Conservation (phyloP, 2,329 filamentous ascomycete species). For the Clonostachys rosea region DNA sequence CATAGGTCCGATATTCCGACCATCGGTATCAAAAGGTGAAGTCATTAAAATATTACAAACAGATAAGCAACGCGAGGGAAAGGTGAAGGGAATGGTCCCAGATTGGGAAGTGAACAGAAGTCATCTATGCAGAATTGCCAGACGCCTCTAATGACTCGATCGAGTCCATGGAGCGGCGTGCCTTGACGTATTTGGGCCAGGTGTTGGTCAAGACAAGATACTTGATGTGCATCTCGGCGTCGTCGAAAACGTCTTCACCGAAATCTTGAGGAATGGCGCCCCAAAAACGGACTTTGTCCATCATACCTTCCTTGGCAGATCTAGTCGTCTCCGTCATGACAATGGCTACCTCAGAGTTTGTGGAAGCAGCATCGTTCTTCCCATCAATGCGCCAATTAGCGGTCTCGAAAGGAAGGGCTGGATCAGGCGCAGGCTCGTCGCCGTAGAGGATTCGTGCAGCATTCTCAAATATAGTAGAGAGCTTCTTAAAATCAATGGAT, state of each 20-base stretch:
- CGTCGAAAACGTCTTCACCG: constrained; percentile 49
- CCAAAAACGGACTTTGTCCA: constrained; percentile 22
- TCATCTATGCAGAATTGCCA: not conserved
- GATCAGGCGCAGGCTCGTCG: constrained; percentile 28
- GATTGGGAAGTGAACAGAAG: too few relatives aligned
- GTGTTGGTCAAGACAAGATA: constrained; percentile 66
- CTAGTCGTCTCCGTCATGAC: constrained; percentile 4
- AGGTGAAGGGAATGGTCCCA: too few relatives aligned
- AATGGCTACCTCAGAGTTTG: constrained; percentile 14
- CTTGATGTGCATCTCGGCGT: constrained; percentile 55
- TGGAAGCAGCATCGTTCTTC: constrained; percentile 9
- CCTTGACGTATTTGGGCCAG: constrained; percentile 54
- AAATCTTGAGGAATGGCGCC: constrained; percentile 44
- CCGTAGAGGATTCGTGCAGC: constrained; percentile 42
- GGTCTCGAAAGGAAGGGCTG: constrained; percentile 36
- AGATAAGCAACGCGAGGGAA: too few relatives aligned
- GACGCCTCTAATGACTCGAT: constrained; percentile 1
- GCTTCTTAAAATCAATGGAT: constrained; percentile 44
- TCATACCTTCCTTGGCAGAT: constrained; percentile 8
- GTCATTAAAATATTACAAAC: too few relatives aligned
- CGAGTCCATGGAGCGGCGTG: constrained; percentile 17
- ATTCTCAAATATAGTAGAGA: constrained; percentile 52
- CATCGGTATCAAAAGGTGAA: too few relatives aligned
- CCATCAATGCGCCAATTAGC: constrained; percentile 9
- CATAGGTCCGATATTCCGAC: too few relatives aligned